Conservation (phyloP, 2,329 filamentous ascomycete genomes). For the Aspergillus candidus region DNA sequence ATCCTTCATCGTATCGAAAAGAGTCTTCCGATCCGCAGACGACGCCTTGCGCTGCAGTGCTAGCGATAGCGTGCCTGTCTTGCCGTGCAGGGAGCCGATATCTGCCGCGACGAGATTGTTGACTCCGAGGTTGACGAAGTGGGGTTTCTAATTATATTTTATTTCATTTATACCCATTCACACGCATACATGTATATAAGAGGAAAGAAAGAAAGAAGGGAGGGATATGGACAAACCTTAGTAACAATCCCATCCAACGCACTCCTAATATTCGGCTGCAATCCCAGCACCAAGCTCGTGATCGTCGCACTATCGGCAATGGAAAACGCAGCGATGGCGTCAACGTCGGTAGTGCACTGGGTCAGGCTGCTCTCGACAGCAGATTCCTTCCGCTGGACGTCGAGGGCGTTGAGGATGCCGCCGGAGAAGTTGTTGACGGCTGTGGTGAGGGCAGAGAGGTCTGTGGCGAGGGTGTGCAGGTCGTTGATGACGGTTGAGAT, state of each 20-base stretch:
- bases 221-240: slow-evolving; percentile 3
- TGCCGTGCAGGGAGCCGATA: slow-evolving; percentile 1
- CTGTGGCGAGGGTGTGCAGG: slow-evolving; percentile 3
- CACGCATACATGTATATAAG: no score
- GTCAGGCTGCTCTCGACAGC: slow-evolving; percentile 4
- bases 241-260: slow-evolving; percentile 3
- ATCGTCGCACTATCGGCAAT: slow-evolving; percentile 3
- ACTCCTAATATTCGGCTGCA: slow-evolving; percentile 6
- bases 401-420: neutral
- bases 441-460: slow-evolving; percentile 2
- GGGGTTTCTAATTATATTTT: slow-evolving; percentile 2
- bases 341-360: slow-evolving; percentile 3
- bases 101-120: neutral
- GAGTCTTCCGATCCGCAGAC: slow-evolving; percentile 2
- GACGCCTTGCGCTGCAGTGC: slow-evolving; percentile 5
- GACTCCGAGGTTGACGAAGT: slow-evolving; percentile 1
- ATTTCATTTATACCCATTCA: neutral
- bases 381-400: slow-evolving; percentile 3
- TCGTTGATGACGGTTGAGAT: slow-evolving; percentile 7
- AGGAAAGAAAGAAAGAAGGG: neutral
- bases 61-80: slow-evolving; percentile 3
- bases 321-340: slow-evolving; percentile 3
- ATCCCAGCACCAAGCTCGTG: slow-evolving; percentile 2
- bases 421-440: slow-evolving; percentile 5
- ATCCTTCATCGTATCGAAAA: slow-evolving; percentile 1